Conservation (phyloP, 2,329 filamentous ascomycete species). For the Colletotrichum sp. region DNA sequence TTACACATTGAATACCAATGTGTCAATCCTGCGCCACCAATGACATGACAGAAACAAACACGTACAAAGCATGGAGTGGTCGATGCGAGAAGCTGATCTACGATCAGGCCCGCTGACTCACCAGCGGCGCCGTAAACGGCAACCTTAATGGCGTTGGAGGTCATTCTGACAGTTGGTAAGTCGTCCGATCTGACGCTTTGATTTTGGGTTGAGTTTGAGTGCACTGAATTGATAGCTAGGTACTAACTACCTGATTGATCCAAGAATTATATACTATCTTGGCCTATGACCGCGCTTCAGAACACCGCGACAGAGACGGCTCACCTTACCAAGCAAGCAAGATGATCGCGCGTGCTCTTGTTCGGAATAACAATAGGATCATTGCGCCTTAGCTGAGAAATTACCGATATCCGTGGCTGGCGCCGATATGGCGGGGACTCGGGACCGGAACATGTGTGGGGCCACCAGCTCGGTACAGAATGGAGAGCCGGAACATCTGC, state of each 20-base stretch:
- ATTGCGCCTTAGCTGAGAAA: accelerated
- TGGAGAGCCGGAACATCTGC: not conserved
- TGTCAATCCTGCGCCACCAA: accelerated
- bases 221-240: too few relatives aligned
- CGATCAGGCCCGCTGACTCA: not conserved
- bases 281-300: not conserved
- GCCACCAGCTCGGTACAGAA: not conserved
- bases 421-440: not conserved
- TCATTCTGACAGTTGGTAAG: not conserved
- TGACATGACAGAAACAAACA: accelerated
- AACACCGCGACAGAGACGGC: not conserved
- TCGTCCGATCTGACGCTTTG: not conserved
- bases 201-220: not conserved
- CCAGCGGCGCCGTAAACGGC: not conserved
- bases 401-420: accelerated
- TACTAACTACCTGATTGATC: not conserved
- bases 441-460: not conserved
- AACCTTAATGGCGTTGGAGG: not conserved
- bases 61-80: not conserved
- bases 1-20: accelerated
- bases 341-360: accelerated
- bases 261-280: not conserved
- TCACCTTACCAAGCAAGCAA: accelerated
- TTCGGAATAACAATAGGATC: not conserved
- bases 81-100: not conserved